phyloP scores from a whole-genome alignment of 1,139 yeast genomes.

The Pichia sp. region DNA sequence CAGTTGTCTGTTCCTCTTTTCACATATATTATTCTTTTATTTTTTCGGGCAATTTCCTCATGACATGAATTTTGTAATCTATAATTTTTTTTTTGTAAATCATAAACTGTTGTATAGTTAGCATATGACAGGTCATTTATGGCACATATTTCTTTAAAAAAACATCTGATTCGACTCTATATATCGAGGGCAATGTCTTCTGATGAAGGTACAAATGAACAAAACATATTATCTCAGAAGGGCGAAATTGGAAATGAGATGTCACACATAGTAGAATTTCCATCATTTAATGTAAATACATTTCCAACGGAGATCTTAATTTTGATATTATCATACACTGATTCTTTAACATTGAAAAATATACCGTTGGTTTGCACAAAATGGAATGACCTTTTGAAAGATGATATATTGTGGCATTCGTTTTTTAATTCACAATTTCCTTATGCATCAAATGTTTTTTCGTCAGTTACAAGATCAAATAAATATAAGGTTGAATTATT shows the following conservation, averaged over 20 bases:
- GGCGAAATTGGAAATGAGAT: too few relatives aligned
- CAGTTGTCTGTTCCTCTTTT: too few relatives aligned
- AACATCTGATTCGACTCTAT: too few relatives aligned
- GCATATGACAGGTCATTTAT: too few relatives aligned
- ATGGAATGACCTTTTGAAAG: slow-evolving; percentile 48
- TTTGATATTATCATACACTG: slow-evolving; percentile 49
- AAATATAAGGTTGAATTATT: slow-evolving; percentile 54
- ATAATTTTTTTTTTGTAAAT: background rate
- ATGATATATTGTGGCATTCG: slow-evolving; percentile 57
- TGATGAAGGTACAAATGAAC: background rate
- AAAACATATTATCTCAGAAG: too few relatives aligned
- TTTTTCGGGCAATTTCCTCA: too few relatives aligned
- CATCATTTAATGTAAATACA: too few relatives aligned
- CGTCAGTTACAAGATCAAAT: slow-evolving; percentile 49
- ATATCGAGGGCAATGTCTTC: background rate
- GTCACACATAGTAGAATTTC: too few relatives aligned
- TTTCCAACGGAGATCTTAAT: slow-evolving; percentile 57
- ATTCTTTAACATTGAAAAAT: slow-evolving; percentile 45
- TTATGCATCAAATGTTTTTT: slow-evolving; percentile 36
- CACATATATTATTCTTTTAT: too few relatives aligned
- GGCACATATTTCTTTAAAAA: too few relatives aligned
- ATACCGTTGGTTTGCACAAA: slow-evolving; percentile 48
- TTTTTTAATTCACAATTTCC: slow-evolving; percentile 45
- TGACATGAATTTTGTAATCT: background rate
- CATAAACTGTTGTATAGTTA: too few relatives aligned